Base-by-base conservation (phyloP, 2,329 filamentous ascomycete species). In the Diplodia sapinea region DNA sequence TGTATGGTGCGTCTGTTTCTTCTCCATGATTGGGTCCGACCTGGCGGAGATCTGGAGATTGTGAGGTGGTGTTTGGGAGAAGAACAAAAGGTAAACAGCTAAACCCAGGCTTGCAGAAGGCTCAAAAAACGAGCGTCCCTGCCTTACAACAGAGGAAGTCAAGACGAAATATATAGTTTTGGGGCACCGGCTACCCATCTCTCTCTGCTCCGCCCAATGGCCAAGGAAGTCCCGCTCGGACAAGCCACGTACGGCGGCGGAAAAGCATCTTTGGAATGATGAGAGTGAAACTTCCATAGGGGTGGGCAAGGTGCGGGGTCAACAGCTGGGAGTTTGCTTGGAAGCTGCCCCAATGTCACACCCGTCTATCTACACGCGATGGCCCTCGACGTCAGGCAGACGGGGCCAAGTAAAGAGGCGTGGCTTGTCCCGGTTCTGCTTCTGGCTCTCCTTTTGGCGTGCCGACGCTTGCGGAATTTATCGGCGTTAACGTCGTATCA, bases 351-450 rank as follows among this genome's bases (percentile, higher is more conserved):
- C 40, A n/a, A 38, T 36, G 31, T 43, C 7, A 38, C 47, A 23
- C 5, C 7, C 31, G 17, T 63, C n/a, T 51, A 26, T 63, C n/a
- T 51, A 6, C 47, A 26, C 23, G 2, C 7, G 23, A 36, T 50
- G 29, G 9, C 29, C 31, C 59, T 15, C 43, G 59, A 63, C 31
- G 59, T 51, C 47, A 51, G 59, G 59, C 5, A 12, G 13, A 50
- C 11, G n/a, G 31, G 43, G 59, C 59, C 59, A 63, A 63, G 59
- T 51, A 63, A 63, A 38, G 59, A 51, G 59, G 59, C 59, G 59
- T 62, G 17, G 40, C 57, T 51, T 29, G 43, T 62, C 43, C 59
- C 43, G 59, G 59, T 63, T 63, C 47, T 47, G 47, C 15, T 51
- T 51, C 31, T 63, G 59, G 56, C 56, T 26, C 20, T 40, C 56